These are phyloP conservation scores for Aspergillus thermomutatus DNA, from an alignment of 2,329 filamentous ascomycete genomes.

Conservation along the genomic window DNA sequence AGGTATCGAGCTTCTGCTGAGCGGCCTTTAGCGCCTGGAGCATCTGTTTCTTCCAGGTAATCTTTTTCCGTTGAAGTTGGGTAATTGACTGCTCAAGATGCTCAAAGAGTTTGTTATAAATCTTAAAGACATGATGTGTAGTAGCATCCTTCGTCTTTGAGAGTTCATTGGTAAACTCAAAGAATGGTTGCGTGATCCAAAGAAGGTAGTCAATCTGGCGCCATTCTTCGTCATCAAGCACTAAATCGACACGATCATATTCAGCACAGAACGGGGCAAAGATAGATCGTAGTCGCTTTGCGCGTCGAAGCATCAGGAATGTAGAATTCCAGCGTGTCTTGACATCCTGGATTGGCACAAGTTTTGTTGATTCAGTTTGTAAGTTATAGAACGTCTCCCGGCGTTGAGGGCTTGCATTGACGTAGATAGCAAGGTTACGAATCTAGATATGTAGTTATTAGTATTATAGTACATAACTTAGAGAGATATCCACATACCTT, in stretches of 20 bases:
- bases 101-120: slow-evolving; percentile 16
- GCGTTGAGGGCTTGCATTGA: slow-evolving; percentile 3
- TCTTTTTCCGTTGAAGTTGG: slow-evolving; percentile 8
- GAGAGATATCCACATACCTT: too few species aligned
- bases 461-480: too few species aligned
- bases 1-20: slow-evolving; percentile 9
- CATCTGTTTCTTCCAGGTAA: slow-evolving; percentile 13
- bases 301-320: too few species aligned
- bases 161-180: slow-evolving; percentile 5
- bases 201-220: too few species aligned
- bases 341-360: slow-evolving; percentile 5
- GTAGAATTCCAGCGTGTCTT: too few species aligned
- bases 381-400: not conserved
- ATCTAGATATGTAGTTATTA: too few species aligned
- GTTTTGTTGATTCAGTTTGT: not conserved
- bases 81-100: slow-evolving; percentile 6
- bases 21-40: slow-evolving; percentile 2
- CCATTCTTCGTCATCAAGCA: too few species aligned
- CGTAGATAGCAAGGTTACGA: slow-evolving; percentile 1
- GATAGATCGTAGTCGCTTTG: too few species aligned
- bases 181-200: slow-evolving; percentile 15
- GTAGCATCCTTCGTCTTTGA: slow-evolving; percentile 11
- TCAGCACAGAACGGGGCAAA: too few species aligned
- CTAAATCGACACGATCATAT: too few species aligned
- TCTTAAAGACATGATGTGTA: slow-evolving; percentile 9